Conservation (phyloP, 768 basidiomycete genomes). For the Suillus ampliporus region DNA sequence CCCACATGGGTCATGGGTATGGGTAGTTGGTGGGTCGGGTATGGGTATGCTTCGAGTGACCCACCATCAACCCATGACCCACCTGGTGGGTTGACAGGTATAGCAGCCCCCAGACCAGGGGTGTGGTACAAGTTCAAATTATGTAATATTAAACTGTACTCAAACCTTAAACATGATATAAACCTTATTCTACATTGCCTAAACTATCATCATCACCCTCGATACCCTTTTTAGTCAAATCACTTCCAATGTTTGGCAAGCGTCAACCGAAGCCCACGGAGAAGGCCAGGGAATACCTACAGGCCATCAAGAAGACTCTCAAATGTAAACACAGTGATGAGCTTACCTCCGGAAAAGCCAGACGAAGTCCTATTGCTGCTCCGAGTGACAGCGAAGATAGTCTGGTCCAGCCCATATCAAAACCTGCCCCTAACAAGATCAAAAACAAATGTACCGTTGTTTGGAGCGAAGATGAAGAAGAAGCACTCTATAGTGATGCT, state of each 20-base stretch:
- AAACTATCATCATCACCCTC: not conserved
- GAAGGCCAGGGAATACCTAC: too few species aligned
- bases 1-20: conserved; percentile 10
- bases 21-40: conserved; percentile 3
- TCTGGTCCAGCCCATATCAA: not conserved
- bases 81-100: not conserved
- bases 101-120: not conserved
- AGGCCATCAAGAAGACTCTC: too few species aligned
- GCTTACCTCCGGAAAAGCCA: too few species aligned
- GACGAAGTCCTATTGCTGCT: not conserved
- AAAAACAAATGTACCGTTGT: not conserved
- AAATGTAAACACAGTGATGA: too few species aligned
- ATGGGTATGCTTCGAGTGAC: not conserved
- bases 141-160: not conserved
- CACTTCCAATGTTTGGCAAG: conserved; percentile 17
- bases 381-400: not conserved
- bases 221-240: not conserved
- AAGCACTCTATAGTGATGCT: not conserved
- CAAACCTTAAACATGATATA: not conserved
- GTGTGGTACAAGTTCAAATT: conserved; percentile 1
- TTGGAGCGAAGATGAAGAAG: not conserved
- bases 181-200: not conserved
- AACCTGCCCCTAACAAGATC: not conserved
- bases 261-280: too few species aligned
- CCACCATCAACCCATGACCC: too few species aligned